phyloP scores from a whole-genome alignment of 1,139 yeast species.

The Zygosaccharomyces sapae region DNA sequence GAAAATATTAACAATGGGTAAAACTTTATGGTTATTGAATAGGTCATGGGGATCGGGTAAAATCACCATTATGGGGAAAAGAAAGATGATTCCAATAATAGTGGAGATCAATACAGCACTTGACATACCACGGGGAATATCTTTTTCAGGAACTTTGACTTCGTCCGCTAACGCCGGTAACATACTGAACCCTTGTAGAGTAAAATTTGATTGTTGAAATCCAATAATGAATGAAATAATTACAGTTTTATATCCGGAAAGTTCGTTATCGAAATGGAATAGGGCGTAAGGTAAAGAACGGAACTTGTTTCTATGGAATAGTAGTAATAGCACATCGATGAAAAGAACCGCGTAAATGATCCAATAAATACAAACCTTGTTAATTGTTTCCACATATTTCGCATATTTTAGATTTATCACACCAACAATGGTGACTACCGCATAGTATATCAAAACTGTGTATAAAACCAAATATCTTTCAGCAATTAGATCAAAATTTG shows the following conservation, averaged over 20 bases:
- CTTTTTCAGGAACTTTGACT: slow-evolving; percentile 67
- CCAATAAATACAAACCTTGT: slow-evolving; percentile 67
- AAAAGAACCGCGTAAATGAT: slow-evolving; percentile 66
- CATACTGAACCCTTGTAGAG: slow-evolving; percentile 79
- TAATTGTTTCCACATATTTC: slow-evolving; percentile 56
- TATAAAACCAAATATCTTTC: slow-evolving; percentile 50
- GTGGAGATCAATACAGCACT: slow-evolving; percentile 62
- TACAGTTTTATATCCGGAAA: slow-evolving; percentile 66
- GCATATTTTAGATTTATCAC: slow-evolving; percentile 59
- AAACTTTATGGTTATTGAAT: slow-evolving; percentile 58
- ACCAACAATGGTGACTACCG: slow-evolving; percentile 56
- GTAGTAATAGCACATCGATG: slow-evolving; percentile 57
- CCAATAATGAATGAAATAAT: slow-evolving; percentile 67
- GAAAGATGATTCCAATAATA: slow-evolving; percentile 64
- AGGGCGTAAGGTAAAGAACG: slow-evolving; percentile 57
- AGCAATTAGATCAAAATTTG: slow-evolving; percentile 47
- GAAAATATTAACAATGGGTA: slow-evolving; percentile 58
- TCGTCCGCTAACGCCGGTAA: slow-evolving; percentile 80
- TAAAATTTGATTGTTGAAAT: slow-evolving; percentile 71
- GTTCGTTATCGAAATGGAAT: slow-evolving; percentile 63
- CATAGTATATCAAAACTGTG: slow-evolving; percentile 53
- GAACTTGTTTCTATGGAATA: slow-evolving; percentile 54
- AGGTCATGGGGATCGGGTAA: slow-evolving; percentile 58
- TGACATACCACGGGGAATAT: slow-evolving; percentile 71
- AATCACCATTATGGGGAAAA: slow-evolving; percentile 66